Evolutionary conservation across 805 yeast genomes (phyloP), one percentile per base, ranked within the genome.

Genomic region (Lachancea sp.): DNA sequence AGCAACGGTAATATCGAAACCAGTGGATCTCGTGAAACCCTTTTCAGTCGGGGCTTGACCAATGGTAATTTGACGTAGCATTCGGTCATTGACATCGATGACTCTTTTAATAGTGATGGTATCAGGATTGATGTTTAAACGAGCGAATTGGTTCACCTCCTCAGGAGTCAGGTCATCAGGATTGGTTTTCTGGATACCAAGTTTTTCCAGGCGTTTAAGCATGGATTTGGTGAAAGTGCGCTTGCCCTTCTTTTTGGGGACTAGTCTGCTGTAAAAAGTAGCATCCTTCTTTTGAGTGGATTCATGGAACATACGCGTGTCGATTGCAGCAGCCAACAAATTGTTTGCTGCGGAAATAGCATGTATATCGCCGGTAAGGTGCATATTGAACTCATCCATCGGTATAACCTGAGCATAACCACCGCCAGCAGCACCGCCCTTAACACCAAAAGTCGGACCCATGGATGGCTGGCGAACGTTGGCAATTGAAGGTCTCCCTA

Each of bases 381-480:
- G 97, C 85, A 92, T 78, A 70, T 92, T 90, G 72, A 90, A 90
- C 67, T 90, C 97, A 65, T 90, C 98, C 97, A 90, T 90, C 38
- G 97, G 97, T 54, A 90, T 89, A 34, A 90, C 97, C 68, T 90
- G 97, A 2, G 97, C 76, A 65, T 88, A 90, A 35, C 97, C 97
- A 60, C 97, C 98, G 54, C 98, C 98, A 15, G 97, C 97, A 43
- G 98, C 98, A 64, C 97, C 97, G 58, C 98, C 98, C 69, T 90
- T 90, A 55, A 90, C 88, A 63, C 98, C 98, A 56, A 90, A 90
- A 15, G 97, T 90, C 38, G 98, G 98, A 29, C 97, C 97, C 96
- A 90, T 87, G 8, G 95, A 83, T 21, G 97, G 97, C 64, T 90
- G 98, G 64, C 98, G 83, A 38, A 90, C 96, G 56, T 86, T 88